phyloP scores from a whole-genome alignment of 2,329 filamentous ascomycete genomes.

The Ceratocystis destructans region DNA sequence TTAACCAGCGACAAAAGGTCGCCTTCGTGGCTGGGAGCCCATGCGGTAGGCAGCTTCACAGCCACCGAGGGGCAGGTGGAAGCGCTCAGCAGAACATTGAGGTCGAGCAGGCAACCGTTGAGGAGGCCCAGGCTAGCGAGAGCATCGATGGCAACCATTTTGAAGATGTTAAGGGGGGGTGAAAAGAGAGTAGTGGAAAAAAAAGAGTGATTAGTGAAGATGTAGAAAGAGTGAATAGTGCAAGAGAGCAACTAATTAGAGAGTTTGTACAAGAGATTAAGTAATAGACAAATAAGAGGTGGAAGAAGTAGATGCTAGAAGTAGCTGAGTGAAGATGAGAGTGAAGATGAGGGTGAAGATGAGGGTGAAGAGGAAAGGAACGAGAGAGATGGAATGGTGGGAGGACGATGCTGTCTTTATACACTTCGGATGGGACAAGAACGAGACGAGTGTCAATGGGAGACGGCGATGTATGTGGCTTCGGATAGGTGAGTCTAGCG shows the following conservation, averaged over 20 bases:
- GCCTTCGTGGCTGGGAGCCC: not conserved
- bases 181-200: not conserved
- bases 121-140: constrained; percentile 15
- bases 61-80: constrained; percentile 8
- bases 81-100: constrained; percentile 3
- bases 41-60: not conserved
- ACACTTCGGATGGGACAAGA: not conserved
- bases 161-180: not conserved
- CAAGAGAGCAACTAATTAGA: not conserved
- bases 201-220: not conserved
- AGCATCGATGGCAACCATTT: constrained; percentile 18
- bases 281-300: not conserved
- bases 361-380: constrained; percentile 18
- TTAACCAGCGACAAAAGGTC: constrained; percentile 4
- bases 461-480: not conserved
- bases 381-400: not conserved
- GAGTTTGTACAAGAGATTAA: not conserved
- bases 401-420: constrained; percentile 14
- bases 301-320: constrained; percentile 9
- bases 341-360: constrained; percentile 15
- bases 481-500: not conserved
- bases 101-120: constrained; percentile 15
- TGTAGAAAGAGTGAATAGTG: not conserved
- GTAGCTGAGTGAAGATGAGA: constrained; percentile 11
- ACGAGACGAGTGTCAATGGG: not conserved